A percentile compares a stretch with the other conserved stretches of the same genome.
phyloP scores from a whole-genome alignment of 148 eudicot species.

The Chenopodium album region DNA sequence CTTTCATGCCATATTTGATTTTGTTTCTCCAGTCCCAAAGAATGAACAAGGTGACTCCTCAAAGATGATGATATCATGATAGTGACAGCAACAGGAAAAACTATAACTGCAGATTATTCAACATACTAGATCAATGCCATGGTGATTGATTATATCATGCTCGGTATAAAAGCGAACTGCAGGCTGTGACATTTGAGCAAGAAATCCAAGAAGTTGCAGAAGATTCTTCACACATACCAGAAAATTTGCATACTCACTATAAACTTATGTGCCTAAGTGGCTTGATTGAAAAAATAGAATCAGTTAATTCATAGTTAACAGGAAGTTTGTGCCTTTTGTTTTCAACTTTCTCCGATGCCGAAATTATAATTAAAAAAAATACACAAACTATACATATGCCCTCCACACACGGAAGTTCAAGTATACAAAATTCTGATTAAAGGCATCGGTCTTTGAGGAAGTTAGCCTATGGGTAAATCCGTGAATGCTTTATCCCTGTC shows the following conservation, averaged over 20 bases:
- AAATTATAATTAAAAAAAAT: neutral
- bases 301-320: neutral
- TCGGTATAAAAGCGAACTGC: neutral
- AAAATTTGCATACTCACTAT: neutral
- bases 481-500: conserved; percentile 24
- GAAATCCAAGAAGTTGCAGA: neutral
- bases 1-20: too few species aligned
- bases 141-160: neutral
- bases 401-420: neutral
- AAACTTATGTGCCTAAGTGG: neutral
- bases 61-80: too few species aligned
- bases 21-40: too few species aligned
- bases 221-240: neutral
- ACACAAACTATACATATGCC: conserved; percentile 4
- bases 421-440: neutral
- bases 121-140: neutral
- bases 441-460: neutral
- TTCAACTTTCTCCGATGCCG: neutral
- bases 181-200: neutral
- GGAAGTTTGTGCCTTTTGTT: neutral
- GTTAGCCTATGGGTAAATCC: neutral
- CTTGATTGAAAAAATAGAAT: neutral
- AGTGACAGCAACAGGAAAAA: neutral
- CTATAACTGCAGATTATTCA: neutral
- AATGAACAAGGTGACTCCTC: too few species aligned